phyloP scores from a whole-genome alignment of 768 basidiomycete genomes.

The Rhodotorula taiwanensis region DNA sequence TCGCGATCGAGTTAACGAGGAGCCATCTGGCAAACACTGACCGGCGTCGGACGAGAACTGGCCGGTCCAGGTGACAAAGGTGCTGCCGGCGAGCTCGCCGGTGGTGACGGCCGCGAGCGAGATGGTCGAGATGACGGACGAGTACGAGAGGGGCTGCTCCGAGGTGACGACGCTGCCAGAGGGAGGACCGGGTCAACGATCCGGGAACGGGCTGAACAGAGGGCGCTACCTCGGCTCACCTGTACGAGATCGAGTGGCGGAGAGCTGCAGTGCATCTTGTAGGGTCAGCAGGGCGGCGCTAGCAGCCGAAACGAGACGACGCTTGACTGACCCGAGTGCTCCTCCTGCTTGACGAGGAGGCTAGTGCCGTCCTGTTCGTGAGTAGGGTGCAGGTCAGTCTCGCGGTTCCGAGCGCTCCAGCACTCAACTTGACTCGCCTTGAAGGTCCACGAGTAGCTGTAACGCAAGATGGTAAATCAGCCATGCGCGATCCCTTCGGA shows the following conservation, averaged over 20 bases:
- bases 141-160: slow-evolving; percentile 41
- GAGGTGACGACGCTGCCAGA: slow-evolving; percentile 38
- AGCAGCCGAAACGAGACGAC: not conserved
- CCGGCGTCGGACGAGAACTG: slow-evolving; percentile 40
- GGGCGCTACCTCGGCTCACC: not conserved
- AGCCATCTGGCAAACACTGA: not conserved
- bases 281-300: not conserved
- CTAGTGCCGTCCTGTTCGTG: slow-evolving; percentile 38
- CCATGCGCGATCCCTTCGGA: not conserved
- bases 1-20: too few relatives aligned
- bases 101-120: slow-evolving; percentile 41
- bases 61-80: slow-evolving; percentile 41
- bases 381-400: too few relatives aligned
- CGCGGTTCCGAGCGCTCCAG: too few relatives aligned
- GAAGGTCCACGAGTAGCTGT: slow-evolving; percentile 36
- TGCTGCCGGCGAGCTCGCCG: slow-evolving; percentile 35
- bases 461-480: not conserved
- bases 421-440: slow-evolving; percentile 27
- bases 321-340: slow-evolving; percentile 33
- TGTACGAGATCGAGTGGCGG: slow-evolving; percentile 41
- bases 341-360: slow-evolving; percentile 43
- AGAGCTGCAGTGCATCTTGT: slow-evolving; percentile 13
- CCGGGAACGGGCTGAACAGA: not conserved
- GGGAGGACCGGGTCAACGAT: not conserved
- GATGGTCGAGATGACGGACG: slow-evolving; percentile 43